Evolutionary conservation across 1,284 basidiomycete species (phyloP).

Genomic region (Earliella scabrosa): DNA sequence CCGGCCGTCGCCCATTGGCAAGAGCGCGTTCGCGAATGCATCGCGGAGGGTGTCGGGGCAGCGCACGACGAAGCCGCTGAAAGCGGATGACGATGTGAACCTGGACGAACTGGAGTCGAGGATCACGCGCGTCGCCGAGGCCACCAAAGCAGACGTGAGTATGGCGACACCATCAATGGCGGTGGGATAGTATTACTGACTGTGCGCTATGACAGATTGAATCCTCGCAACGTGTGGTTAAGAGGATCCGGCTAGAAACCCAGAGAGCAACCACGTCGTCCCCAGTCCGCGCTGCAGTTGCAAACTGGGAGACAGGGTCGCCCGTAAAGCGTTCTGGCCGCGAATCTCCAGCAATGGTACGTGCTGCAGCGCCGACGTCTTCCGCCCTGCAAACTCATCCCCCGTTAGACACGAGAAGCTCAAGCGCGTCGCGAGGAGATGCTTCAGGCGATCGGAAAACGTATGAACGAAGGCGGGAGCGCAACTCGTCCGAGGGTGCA

Average conservation of each 20-base stretch:
- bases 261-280: constrained; percentile 29
- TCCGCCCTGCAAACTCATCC: not conserved
- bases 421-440: constrained; percentile 79
- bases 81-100: constrained; percentile 35
- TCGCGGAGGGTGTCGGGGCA: constrained; percentile 61
- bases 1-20: constrained; percentile 28
- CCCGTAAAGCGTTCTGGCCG: constrained; percentile 58
- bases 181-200: too few relatives aligned
- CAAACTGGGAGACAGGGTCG: constrained; percentile 37
- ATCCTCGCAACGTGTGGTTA: constrained; percentile 64
- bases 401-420: constrained; percentile 65
- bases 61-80: constrained; percentile 22
- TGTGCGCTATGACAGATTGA: constrained; percentile 60
- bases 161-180: not conserved
- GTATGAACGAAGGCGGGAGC: constrained; percentile 52
- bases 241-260: constrained; percentile 68
- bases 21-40: constrained; percentile 33
- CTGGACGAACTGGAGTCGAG: constrained; percentile 30
- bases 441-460: constrained; percentile 66
- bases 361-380: constrained; percentile 23
- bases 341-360: constrained; percentile 42
- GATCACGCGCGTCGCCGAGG: constrained; percentile 51
- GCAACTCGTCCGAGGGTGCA: constrained; percentile 47
- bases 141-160: constrained; percentile 73
- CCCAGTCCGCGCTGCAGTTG: constrained; percentile 15